phyloP scores from a whole-genome alignment of 306 rosid species.

The Trifolium repens region DNA sequence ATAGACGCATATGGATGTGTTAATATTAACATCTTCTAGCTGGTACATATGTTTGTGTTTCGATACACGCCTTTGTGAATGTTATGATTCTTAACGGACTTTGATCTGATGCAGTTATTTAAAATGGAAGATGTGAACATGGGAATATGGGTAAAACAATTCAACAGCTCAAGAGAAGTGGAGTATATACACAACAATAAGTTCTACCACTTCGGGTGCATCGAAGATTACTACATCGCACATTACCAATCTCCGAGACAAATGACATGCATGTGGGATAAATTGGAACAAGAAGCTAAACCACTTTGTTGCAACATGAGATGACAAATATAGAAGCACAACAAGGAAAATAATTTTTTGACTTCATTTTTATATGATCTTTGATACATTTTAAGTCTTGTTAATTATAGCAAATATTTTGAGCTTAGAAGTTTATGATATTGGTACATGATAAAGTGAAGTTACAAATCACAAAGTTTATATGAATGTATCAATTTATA shows the following conservation, averaged over 20 bases:
- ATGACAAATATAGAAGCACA: constrained; percentile 48
- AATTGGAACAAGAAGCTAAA: constrained; percentile 58
- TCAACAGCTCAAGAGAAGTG: constrained; percentile 67
- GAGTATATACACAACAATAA: constrained; percentile 68
- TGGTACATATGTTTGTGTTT: not conserved
- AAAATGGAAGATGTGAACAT: constrained; percentile 98
- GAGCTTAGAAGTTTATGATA: not conserved
- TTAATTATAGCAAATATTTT: not conserved
- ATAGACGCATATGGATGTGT: not conserved
- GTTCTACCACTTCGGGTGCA: constrained; percentile 88
- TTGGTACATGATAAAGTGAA: not conserved
- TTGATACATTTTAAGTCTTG: not conserved
- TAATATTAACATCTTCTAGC: not conserved
- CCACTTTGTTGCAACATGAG: constrained; percentile 95
- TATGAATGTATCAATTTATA: too few species aligned
- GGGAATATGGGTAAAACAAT: constrained; percentile 94
- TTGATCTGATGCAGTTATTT: constrained; percentile 60
- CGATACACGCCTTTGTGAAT: too few species aligned
- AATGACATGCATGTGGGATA: constrained; percentile 90
- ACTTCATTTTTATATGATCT: constrained; percentile 1
- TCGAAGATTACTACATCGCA: constrained; percentile 77
- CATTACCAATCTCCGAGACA: constrained; percentile 95
- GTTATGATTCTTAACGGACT: not conserved
- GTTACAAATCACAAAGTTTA: too few species aligned
- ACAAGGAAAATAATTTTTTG: constrained; percentile 42